Evolutionary conservation across 1,284 basidiomycete species (phyloP), one percentile per base, ranked within the genome.

Genomic region (Pascua sp.): DNA sequence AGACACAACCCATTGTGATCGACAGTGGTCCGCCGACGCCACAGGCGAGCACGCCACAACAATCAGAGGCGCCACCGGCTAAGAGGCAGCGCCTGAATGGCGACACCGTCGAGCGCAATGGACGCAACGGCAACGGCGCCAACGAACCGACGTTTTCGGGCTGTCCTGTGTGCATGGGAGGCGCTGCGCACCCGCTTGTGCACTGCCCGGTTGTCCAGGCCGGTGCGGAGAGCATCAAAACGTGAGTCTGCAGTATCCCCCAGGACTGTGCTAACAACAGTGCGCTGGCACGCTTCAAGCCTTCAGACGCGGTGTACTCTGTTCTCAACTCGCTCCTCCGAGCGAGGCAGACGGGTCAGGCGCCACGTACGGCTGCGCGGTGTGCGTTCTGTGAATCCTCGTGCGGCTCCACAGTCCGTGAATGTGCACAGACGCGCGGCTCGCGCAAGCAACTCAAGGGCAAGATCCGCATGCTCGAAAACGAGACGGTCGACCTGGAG

Each of bases 381-480:
- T 74, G 72, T 45, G 51, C 69, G 3, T 73, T 67, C 60, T 75
- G 72, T 55, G 58, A 58, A 15, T 42, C 12, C 0, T 17, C 39
- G 2, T 75, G 72, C 47, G 67, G 65, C 4, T 32, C 47, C 45
- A 56, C 55, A 4, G 51, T 73, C 11, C 62, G 63, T 15, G 42
- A 46, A 8, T 75, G 73, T 51, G 67, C 64, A 8, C 64, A 68
- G 47, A 32, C 36, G 12, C 58, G 61, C 38, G 69, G 69, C 1
- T 58, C 59, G 9, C 50, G 70, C 15, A 67, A 67, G 54, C 53
- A 61, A 12, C 52, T 73, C 41, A 73, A 73, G 55, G 47, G 52
- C 13, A 63, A 56, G 54, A 73, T 73, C n/a, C 58, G 65, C 24
- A 32, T 32, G 24, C 24, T 32, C 24, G 24, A 32, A 4, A 12